Conservation (phyloP, 2,329 filamentous ascomycete species). For the Penicillium carneum region DNA sequence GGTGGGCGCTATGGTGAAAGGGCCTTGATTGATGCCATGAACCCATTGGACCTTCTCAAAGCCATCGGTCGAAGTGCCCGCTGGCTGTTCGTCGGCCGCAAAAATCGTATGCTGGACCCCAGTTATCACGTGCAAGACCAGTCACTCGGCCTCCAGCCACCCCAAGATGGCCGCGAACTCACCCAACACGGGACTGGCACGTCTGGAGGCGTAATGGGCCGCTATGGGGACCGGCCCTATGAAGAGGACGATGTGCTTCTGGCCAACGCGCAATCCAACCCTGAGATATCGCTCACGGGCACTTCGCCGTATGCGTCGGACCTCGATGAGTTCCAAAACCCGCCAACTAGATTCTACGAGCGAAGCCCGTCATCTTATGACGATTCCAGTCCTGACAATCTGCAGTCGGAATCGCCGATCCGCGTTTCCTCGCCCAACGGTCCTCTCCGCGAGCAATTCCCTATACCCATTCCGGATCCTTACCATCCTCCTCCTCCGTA, state of each 20-base stretch:
- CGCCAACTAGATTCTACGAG: slow-evolving; percentile 25
- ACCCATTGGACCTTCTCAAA: slow-evolving; percentile 83
- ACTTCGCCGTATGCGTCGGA: slow-evolving; percentile 33
- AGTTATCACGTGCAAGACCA: slow-evolving; percentile 48
- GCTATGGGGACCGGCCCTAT: slow-evolving; percentile 35
- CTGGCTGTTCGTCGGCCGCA: slow-evolving; percentile 80
- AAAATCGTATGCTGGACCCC: slow-evolving; percentile 52
- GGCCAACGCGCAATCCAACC: slow-evolving; percentile 49
- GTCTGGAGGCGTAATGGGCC: slow-evolving; percentile 31
- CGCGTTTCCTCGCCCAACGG: slow-evolving; percentile 33
- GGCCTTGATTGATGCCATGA: slow-evolving; percentile 75
- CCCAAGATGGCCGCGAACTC: slow-evolving; percentile 22
- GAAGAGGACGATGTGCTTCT: slow-evolving; percentile 52
- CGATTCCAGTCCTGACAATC: slow-evolving; percentile 19
- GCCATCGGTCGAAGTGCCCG: slow-evolving; percentile 77
- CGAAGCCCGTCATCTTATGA: slow-evolving; percentile 27
- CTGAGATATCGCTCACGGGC: slow-evolving; percentile 34
- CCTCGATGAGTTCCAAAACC: slow-evolving; percentile 28
- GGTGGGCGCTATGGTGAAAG: slow-evolving; percentile 70
- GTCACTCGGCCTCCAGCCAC: slow-evolving; percentile 41
- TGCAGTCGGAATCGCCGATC: slow-evolving; percentile 10
- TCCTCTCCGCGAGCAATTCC: slow-evolving; percentile 40
- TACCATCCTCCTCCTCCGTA: slow-evolving; percentile 40
- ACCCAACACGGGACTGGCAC: slow-evolving; percentile 31
- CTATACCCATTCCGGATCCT: slow-evolving; percentile 44